phyloP scores from a whole-genome alignment of 1,284 basidiomycete genomes.

The Cerioporus squamosus region DNA sequence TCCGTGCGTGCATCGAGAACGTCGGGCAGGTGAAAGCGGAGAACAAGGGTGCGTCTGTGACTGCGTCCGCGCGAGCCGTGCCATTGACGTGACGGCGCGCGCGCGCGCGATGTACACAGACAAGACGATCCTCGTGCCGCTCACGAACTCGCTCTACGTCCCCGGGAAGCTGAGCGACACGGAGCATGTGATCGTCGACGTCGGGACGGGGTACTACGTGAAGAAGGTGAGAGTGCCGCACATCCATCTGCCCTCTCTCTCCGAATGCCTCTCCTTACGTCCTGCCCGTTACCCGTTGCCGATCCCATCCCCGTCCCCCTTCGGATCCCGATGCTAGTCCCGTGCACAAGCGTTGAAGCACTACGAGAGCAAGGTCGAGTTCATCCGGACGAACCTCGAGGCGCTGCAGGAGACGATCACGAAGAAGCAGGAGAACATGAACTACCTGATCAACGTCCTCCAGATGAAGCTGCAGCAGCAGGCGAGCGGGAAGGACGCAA shows the following conservation, averaged over 20 bases:
- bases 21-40: conserved; percentile 78
- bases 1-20: conserved; percentile 86
- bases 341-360: conserved; percentile 72
- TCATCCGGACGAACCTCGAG: conserved; percentile 80
- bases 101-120: no score
- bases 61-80: no score
- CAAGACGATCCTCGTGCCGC: conserved; percentile 72
- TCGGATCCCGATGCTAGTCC: neutral
- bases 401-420: conserved; percentile 84
- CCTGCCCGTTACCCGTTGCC: neutral
- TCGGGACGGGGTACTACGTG: conserved; percentile 97
- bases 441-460: conserved; percentile 72
- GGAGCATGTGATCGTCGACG: conserved; percentile 91
- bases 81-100: neutral
- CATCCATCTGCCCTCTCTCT: neutral
- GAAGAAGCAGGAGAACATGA: conserved; percentile 89
- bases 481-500: conserved; percentile 31
- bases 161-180: conserved; percentile 87
- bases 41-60: conserved; percentile 65
- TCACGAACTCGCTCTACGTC: conserved; percentile 95
- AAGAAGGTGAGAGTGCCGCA: no score
- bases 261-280: conserved; percentile 21
- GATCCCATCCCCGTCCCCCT: neutral
- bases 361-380: conserved; percentile 79
- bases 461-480: conserved; percentile 75